Evolutionary conservation across 2,329 filamentous ascomycete genomes (phyloP).

Genomic region (Colletotrichum sp.): DNA sequence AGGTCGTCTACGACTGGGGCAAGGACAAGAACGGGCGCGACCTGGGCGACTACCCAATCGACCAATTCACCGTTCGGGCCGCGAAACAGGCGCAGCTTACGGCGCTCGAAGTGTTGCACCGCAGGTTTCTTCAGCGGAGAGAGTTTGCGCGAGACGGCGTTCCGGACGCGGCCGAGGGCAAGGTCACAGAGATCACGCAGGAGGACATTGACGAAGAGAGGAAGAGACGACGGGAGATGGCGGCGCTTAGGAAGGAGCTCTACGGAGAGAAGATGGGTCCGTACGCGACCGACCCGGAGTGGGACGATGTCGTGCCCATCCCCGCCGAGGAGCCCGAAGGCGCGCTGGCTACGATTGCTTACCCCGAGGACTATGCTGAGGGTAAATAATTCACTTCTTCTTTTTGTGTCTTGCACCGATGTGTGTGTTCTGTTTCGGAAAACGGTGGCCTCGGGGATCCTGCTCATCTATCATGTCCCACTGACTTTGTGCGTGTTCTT

Average conservation of each 20-base stretch:
- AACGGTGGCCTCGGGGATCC: background rate
- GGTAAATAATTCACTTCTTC: constrained; percentile 44
- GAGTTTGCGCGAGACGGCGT: constrained; percentile 28
- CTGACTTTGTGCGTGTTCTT: background rate
- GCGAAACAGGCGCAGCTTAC: constrained; percentile 47
- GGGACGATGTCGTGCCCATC: constrained; percentile 85
- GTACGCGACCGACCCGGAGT: constrained; percentile 73
- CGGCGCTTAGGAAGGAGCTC: constrained; percentile 52
- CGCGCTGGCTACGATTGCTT: constrained; percentile 91
- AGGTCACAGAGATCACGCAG: constrained; percentile 31
- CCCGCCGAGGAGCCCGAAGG: constrained; percentile 82
- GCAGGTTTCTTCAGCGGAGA: constrained; percentile 46
- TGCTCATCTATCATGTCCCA: background rate
- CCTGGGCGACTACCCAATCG: constrained; percentile 51
- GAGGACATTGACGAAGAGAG: constrained; percentile 53
- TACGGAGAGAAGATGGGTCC: constrained; percentile 54
- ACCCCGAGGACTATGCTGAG: constrained; percentile 87
- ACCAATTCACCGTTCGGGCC: constrained; percentile 48
- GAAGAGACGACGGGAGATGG: constrained; percentile 54
- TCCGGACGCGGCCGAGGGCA: constrained; percentile 5
- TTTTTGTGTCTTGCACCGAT: background rate
- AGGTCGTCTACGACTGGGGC: constrained; percentile 51
- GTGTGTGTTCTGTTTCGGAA: background rate
- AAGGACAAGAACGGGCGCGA: constrained; percentile 54
- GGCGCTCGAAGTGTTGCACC: constrained; percentile 47